A percentile compares a stretch with the other conserved stretches of the same genome.
Evolutionary conservation across 2,329 filamentous ascomycete species (phyloP).

Genomic region (Epichloe scottii): DNA sequence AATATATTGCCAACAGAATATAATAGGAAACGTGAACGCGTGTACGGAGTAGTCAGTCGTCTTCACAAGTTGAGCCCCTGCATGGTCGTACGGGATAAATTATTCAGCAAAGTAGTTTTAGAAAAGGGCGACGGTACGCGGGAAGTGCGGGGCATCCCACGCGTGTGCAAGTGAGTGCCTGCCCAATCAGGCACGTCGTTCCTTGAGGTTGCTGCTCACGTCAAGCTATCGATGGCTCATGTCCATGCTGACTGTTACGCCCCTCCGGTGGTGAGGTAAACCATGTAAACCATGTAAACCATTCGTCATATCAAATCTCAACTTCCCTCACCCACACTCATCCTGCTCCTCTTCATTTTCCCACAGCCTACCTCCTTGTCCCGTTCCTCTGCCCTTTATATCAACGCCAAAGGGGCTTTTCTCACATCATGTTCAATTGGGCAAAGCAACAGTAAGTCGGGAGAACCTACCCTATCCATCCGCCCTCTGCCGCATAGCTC

Average conservation of each 20-base stretch:
- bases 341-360: background rate
- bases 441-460: conserved; percentile 70
- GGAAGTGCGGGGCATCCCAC: too few species aligned
- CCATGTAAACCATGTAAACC: too few species aligned
- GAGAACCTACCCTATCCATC: conserved; percentile 4
- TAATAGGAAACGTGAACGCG: background rate
- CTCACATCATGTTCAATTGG: conserved; percentile 73
- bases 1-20: background rate
- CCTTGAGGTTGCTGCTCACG: too few species aligned
- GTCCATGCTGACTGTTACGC: background rate
- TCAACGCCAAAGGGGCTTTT: background rate
- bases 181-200: too few species aligned
- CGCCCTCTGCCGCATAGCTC: background rate
- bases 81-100: background rate
- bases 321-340: background rate
- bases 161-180: too few species aligned
- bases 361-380: background rate
- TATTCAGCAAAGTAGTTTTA: background rate
- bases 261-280: background rate
- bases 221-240: too few species aligned
- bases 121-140: too few species aligned
- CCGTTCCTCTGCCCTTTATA: background rate
- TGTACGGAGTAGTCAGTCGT: background rate
- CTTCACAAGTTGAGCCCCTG: background rate
- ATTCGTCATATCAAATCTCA: background rate